A percentile compares a stretch with the other conserved stretches of the same genome.
Conservation (phyloP, 208 protist species). For the Trypanosoma grayi region DNA sequence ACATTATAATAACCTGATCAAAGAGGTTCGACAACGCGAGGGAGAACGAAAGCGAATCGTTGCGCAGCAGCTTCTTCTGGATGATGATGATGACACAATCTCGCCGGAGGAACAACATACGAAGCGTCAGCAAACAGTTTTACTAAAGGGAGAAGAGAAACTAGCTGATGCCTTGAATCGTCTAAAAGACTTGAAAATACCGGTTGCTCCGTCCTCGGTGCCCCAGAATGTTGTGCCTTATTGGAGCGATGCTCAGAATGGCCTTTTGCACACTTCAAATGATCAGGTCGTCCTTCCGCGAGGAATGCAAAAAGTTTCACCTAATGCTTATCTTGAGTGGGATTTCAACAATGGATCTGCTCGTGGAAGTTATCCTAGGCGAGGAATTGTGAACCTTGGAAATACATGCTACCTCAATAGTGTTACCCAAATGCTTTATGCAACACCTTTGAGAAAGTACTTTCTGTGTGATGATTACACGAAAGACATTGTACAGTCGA, state of each 20-base stretch:
- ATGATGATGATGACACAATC: neutral
- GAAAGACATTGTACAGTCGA: constrained; percentile 30
- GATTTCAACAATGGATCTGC: constrained; percentile 25
- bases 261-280: neutral
- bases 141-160: constrained; percentile 9
- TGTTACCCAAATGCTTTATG: constrained; percentile 76
- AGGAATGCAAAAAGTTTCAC: constrained; percentile 7
- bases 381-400: constrained; percentile 90
- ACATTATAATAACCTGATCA: constrained; percentile 33
- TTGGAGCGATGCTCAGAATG: neutral
- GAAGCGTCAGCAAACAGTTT: constrained; percentile 22
- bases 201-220: neutral
- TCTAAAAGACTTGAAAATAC: constrained; percentile 4
- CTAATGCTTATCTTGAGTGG: constrained; percentile 33
- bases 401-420: constrained; percentile 95
- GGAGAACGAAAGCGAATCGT: constrained; percentile 20
- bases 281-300: constrained; percentile 7
- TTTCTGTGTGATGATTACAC: constrained; percentile 84
- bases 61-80: neutral
- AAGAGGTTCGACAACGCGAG: constrained; percentile 34
- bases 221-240: neutral
- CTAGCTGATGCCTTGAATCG: constrained; percentile 5
- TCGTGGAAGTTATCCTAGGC: constrained; percentile 11
- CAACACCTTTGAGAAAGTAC: constrained; percentile 84
- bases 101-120: constrained; percentile 14